phyloP scores from a whole-genome alignment of 176 grass and related monocot genomes.

The Cenchrus fungigraminus region DNA sequence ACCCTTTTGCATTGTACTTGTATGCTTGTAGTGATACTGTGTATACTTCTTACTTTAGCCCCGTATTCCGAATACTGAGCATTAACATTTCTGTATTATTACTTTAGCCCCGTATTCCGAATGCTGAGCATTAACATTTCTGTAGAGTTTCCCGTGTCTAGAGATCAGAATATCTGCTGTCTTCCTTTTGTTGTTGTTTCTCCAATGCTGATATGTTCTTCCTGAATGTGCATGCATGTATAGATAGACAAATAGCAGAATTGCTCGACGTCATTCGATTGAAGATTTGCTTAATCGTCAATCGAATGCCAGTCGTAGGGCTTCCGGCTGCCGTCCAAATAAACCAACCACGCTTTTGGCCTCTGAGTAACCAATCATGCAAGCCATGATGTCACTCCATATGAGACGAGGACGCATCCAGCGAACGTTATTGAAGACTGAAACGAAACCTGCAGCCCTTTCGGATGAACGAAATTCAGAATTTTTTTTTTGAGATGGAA shows the following conservation, averaged over 20 bases:
- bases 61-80: background rate
- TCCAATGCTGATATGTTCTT: background rate
- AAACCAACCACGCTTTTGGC: background rate
- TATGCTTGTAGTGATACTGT: background rate
- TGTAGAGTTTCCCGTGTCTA: background rate
- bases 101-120: too few relatives aligned
- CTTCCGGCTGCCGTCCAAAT: background rate
- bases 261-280: too few relatives aligned
- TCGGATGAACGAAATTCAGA: too few relatives aligned
- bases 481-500: too few relatives aligned
- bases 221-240: too few relatives aligned
- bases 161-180: background rate
- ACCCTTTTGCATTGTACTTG: background rate
- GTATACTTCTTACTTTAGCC: background rate
- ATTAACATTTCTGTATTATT: background rate
- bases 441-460: too few relatives aligned
- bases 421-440: too few relatives aligned
- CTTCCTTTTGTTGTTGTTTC: too few relatives aligned
- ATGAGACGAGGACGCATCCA: background rate
- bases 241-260: too few relatives aligned
- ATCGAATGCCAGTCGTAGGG: too few relatives aligned
- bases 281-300: too few relatives aligned
- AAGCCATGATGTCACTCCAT: slow-evolving; percentile 5
- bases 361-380: background rate
- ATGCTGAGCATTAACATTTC: background rate